Base-by-base conservation (phyloP, 2,329 filamentous ascomycete genomes). In the Myriosclerotinia duriaeana region DNA sequence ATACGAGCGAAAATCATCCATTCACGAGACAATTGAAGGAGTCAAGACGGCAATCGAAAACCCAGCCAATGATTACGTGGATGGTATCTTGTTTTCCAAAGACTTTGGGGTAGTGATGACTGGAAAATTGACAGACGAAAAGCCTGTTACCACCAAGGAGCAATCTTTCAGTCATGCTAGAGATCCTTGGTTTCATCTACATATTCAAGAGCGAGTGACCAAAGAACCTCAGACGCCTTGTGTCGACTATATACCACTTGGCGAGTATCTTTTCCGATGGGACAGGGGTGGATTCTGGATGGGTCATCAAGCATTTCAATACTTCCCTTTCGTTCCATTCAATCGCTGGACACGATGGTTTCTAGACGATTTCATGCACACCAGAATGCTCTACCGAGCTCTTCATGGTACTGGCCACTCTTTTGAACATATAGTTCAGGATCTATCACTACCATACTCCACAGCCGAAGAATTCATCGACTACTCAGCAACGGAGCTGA, bases 151-250 rank as follows among this genome's bases (percentile, higher is more conserved):
- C 3, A 20, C 30, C 3, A 44, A 59, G 6, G 34, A 26, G 15
- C n/a, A 26, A 26, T 46, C 14, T 34, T 59, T 59, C 17, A 59
- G 38, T 6, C 34, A 30, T 17, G 22, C 38, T 12, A 38, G 11
- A 59, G 55, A 59, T 30, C 55, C 55, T 6, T 59, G 55, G 55
- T 59, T 59, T 40, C 26, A 59, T 30, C 38, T 59, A 44, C 55
- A 59, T 46, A 46, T 46, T 1, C 55, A 22, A 17, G 52, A 53
- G 15, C 30, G 52, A 8, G 20, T 53, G 30, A 20, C 30, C 6
- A 46, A 26, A 7, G 15, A 44, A 26, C 15, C 12, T 20, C 38
- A 17, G 2, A 22, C 5, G 5, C 12, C 38, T 26, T 26, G 11
- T 17, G 38, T 44, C 3, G 52, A 53, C 26, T 46, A 42, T 5